Percentiles rank a stretch among this genome's conserved stretches.
Evolutionary conservation across 495 filamentous ascomycete species (phyloP).

Genomic region (Viridothelium virens): DNA sequence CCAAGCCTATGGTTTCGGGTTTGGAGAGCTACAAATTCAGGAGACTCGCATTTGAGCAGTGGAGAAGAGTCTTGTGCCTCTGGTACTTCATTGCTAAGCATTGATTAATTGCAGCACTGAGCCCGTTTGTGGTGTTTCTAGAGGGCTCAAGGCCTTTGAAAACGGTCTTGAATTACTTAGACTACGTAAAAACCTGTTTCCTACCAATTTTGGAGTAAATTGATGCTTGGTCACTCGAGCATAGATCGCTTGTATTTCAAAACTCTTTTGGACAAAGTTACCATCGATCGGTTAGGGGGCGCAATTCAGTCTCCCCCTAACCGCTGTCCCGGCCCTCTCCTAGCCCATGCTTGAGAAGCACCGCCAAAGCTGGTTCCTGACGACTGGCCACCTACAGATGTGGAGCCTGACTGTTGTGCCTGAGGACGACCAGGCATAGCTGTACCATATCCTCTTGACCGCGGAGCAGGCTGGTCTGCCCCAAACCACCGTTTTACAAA

Average conservation of each 20-base stretch:
- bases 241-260: background rate
- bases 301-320: background rate
- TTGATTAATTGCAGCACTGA: too few species aligned
- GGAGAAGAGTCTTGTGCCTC: too few species aligned
- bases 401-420: background rate
- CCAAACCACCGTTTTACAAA: constrained; percentile 57
- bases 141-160: too few species aligned
- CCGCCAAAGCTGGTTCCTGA: background rate
- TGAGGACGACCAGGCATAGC: background rate
- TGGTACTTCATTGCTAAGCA: too few species aligned
- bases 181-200: too few species aligned
- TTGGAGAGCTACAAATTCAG: too few species aligned
- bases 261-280: background rate
- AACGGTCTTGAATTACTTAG: too few species aligned
- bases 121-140: too few species aligned
- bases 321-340: constrained; percentile 1
- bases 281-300: background rate
- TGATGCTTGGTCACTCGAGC: too few species aligned
- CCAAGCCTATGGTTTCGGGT: too few species aligned
- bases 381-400: constrained; percentile 3
- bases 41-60: too few species aligned
- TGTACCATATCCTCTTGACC: background rate
- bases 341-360: constrained; percentile 5
- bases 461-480: background rate
- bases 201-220: too few species aligned